Evolutionary conservation across 345 rosid genomes (phyloP), one percentile per base, ranked within the genome.

Genomic region (Heritiera fomes): DNA sequence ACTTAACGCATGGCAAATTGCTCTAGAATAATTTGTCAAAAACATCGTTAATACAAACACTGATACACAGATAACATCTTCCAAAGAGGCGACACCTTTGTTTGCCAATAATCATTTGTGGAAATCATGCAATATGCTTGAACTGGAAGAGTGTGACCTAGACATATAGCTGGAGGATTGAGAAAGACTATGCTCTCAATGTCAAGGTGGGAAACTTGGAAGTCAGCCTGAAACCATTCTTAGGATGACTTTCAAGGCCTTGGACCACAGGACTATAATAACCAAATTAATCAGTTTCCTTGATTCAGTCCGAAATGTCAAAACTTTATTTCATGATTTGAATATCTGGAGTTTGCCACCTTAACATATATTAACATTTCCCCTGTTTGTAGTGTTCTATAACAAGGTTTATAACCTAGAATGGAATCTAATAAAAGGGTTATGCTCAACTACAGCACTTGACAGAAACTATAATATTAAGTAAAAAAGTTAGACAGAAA

Each of bases 201-300:
- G 66, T 60, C 23, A 41, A 45, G 7, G 20, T 59, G 55, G 66
- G 65, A 41, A 38, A 59, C 52, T 75, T 59, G 7, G 14, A 49
- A 59, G 52, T 43, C 56, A 23, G 56, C 38, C 17, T 11, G 56
- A 74, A 74, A 74, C 67, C n/a, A 58, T 73, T 38, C n/a, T 41
- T 59, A n/a, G 15, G 47, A 41, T 3, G 13, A 74, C 52, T n/a
- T 1, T 52, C 30, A 73, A 53, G 15, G 32, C 46, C 49, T 53
- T 14, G 18, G n/a, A 53, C 18, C n/a, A 53, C 18, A 53, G n/a
- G 18, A 53, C 15, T 15, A 15, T 53, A n/a, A 34, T 1, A 10
- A 18, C 76, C 30, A 73, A 46, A 53, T 23, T 23, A 23, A 23
- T 34, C 47, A 73, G 2, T 56, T 52, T 55, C 34, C 14, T 73